phyloP scores from a whole-genome alignment of 306 rosid genomes.

The Senna siamea region DNA sequence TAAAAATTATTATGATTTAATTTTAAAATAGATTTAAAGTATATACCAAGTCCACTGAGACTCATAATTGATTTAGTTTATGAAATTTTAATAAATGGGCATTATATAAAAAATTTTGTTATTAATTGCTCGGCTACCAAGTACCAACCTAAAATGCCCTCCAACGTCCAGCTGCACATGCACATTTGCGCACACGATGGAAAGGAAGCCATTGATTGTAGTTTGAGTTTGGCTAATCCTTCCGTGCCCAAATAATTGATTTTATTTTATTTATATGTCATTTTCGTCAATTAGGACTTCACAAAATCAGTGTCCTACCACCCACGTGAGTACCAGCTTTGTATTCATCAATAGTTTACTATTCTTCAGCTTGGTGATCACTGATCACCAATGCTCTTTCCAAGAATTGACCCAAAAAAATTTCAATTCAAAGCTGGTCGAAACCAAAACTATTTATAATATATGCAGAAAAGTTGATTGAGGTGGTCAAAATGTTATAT shows the following conservation, averaged over 20 bases:
- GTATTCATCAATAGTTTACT: neutral
- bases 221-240: slow-evolving; percentile 29
- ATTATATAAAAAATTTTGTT: too few species aligned
- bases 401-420: neutral
- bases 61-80: too few species aligned
- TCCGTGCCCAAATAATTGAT: neutral
- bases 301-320: slow-evolving; percentile 3
- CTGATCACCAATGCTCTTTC: too few species aligned
- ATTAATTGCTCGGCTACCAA: too few species aligned
- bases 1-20: too few species aligned
- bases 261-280: slow-evolving; percentile 1
- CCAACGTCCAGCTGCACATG: neutral
- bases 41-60: too few species aligned
- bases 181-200: slow-evolving; percentile 8
- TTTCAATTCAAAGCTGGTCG: neutral
- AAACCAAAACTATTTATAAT: neutral
- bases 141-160: neutral
- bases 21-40: too few species aligned
- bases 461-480: too few species aligned
- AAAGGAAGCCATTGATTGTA: slow-evolving; percentile 16
- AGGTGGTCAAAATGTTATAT: neutral
- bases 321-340: slow-evolving; percentile 28
- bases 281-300: slow-evolving; percentile 1
- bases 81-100: too few species aligned
- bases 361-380: too few species aligned